Base-by-base conservation (phyloP, 768 basidiomycete species). In the Lyophyllum atratum region DNA sequence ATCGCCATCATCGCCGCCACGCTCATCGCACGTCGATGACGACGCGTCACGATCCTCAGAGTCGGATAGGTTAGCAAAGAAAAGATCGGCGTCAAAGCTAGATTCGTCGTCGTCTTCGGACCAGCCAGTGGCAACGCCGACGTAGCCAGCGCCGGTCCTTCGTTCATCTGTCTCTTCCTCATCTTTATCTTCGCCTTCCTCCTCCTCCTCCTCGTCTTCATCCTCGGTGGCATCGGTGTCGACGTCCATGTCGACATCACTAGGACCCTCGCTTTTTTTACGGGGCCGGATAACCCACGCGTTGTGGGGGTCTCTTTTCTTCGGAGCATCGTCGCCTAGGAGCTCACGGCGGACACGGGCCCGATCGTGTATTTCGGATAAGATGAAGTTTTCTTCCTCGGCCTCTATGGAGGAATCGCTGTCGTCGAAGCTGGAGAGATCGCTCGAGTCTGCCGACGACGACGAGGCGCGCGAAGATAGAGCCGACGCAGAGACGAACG, bases 21-120 rank as follows among this genome's bases (percentile, higher is more conserved):
- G 63, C 44, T 40, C 39, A 25, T 69, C 63, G 42, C 60, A 60
- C n/a, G 68, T 66, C 9, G 67, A 63, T 28, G 64, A 62, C 64
- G 59, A 65, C n/a, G 65, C 67, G 46, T 58, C 51, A 33, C 67
- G 68, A 52, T 74, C 80, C 21, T 79, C 81, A 1, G 80, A 70
- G 64, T 84, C 89, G 34, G 85, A 84, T 40, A 93, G 81, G 66
- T 91, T 88, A 54, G 87, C 84, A 65, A 93, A 93, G 74, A 93
- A 93, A 0, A 93, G 70, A 59, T 93, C 90, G 10, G 92, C 92
- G 63, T 93, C 92, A 63, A 91, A 90, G 58, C 80, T 84, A 2
- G 85, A 87, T 68, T 91, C 90, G 60, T 86, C 90, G 55, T 86
- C 88, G 19, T 89, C 66, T 14, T 67, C 87, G 39, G 87, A 87